Conservation (phyloP, 2,329 filamentous ascomycete species). For the Stemphylium vesicarium region DNA sequence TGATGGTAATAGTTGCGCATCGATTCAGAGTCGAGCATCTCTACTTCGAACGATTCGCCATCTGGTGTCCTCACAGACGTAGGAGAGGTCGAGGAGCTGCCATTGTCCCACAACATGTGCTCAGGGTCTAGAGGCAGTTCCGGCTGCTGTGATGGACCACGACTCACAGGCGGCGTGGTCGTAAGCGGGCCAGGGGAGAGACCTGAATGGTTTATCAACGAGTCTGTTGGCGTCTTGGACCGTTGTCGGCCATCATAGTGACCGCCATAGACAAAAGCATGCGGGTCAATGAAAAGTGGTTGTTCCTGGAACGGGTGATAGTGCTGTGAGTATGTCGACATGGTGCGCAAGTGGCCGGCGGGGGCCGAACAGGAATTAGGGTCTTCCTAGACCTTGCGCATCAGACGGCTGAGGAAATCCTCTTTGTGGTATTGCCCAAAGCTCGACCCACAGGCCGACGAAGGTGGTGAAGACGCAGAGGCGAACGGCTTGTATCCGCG, state of each 20-base stretch:
- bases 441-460: slow-evolving; percentile 30
- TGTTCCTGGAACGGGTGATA: slow-evolving; percentile 30
- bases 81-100: slow-evolving; percentile 44
- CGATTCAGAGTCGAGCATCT: slow-evolving; percentile 41
- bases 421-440: slow-evolving; percentile 30
- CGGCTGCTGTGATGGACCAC: slow-evolving; percentile 40
- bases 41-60: slow-evolving; percentile 40
- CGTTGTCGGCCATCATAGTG: slow-evolving; percentile 32
- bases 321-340: slow-evolving; percentile 37
- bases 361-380: slow-evolving; percentile 27
- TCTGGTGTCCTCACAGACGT: slow-evolving; percentile 46
- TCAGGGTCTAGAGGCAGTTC: slow-evolving; percentile 39
- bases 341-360: slow-evolving; percentile 33
- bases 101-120: slow-evolving; percentile 41
- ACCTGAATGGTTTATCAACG: slow-evolving; percentile 43
- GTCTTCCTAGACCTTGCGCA: slow-evolving; percentile 30
- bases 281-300: slow-evolving; percentile 26
- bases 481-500: slow-evolving; percentile 28
- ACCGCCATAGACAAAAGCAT: slow-evolving; percentile 26
- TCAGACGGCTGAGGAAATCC: slow-evolving; percentile 36
- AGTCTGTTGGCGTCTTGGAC: slow-evolving; percentile 45
- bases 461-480: slow-evolving; percentile 28
- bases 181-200: slow-evolving; percentile 43
- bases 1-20: slow-evolving; percentile 38
- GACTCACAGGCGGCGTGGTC: slow-evolving; percentile 42